Conservation (phyloP, 345 rosid genomes). For the Ailanthus altissimus region DNA sequence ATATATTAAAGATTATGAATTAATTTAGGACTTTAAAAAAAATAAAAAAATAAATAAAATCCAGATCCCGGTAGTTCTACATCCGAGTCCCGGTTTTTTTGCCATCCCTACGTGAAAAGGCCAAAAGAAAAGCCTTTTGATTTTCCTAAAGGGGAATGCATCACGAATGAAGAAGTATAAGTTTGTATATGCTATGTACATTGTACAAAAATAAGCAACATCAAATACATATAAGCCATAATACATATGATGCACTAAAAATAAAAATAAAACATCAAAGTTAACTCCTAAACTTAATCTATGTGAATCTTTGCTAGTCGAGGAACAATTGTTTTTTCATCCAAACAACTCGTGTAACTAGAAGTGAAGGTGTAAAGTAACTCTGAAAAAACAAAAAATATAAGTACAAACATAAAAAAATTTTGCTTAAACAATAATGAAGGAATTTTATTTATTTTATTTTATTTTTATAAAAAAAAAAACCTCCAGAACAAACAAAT, state of each 20-base stretch:
- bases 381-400: background rate
- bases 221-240: background rate
- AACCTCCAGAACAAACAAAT: conserved; percentile 15
- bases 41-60: too few species aligned
- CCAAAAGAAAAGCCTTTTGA: background rate
- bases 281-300: background rate
- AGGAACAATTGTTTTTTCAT: background rate
- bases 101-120: too few species aligned
- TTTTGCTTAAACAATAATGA: background rate
- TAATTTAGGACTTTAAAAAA: too few species aligned
- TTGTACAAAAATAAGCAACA: background rate
- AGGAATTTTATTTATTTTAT: too few species aligned
- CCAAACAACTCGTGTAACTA: background rate
- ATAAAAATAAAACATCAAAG: background rate
- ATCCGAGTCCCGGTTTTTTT: too few species aligned
- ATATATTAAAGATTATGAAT: too few species aligned
- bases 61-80: too few species aligned
- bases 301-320: background rate
- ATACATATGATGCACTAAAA: background rate
- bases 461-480: background rate
- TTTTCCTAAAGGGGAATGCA: background rate
- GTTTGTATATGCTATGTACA: too few species aligned
- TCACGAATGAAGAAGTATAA: background rate
- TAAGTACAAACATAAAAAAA: background rate
- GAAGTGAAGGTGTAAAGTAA: background rate